Conservation (phyloP, 1,284 basidiomycete species). For the Apiotrichum montevideense region DNA sequence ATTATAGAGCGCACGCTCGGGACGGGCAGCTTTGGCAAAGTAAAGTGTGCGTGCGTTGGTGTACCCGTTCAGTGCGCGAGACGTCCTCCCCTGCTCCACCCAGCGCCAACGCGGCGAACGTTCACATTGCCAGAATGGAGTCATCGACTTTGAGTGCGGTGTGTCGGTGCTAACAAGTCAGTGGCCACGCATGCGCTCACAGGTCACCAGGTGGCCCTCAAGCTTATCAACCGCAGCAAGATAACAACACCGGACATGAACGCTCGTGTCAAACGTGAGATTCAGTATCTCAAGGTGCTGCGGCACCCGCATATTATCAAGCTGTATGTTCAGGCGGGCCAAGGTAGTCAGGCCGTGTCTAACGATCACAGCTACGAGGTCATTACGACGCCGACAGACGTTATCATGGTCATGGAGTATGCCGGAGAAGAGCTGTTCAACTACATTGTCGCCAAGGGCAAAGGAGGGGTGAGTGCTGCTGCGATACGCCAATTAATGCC, state of each 20-base stretch:
- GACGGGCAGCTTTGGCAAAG: conserved; percentile 90
- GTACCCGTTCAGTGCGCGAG: too few species aligned
- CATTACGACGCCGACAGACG: conserved; percentile 84
- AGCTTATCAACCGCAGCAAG: conserved; percentile 91
- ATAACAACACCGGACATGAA: conserved; percentile 88
- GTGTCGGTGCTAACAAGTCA: conserved; percentile 41
- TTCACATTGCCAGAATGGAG: too few species aligned
- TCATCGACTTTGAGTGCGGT: background rate
- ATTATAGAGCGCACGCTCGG: conserved; percentile 52
- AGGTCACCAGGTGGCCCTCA: conserved; percentile 94
- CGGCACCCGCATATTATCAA: conserved; percentile 94
- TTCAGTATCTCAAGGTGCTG: conserved; percentile 87
- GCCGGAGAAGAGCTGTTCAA: conserved; percentile 92
- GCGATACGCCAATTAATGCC: background rate
- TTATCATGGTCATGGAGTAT: conserved; percentile 92
- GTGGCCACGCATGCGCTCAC: conserved; percentile 92
- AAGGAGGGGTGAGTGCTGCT: conserved; percentile 39
- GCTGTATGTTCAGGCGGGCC: conserved; percentile 55
- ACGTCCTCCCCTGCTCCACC: too few species aligned
- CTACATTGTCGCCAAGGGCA: conserved; percentile 82
- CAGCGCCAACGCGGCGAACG: too few species aligned
- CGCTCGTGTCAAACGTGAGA: conserved; percentile 86
- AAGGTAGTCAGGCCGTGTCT: background rate
- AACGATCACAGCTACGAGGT: conserved; percentile 71
- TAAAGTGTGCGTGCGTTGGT: conserved; percentile 68